These are phyloP conservation scores for Populus trichocarpa DNA, from an alignment of 441 rosid species.

Conservation along the genomic window DNA sequence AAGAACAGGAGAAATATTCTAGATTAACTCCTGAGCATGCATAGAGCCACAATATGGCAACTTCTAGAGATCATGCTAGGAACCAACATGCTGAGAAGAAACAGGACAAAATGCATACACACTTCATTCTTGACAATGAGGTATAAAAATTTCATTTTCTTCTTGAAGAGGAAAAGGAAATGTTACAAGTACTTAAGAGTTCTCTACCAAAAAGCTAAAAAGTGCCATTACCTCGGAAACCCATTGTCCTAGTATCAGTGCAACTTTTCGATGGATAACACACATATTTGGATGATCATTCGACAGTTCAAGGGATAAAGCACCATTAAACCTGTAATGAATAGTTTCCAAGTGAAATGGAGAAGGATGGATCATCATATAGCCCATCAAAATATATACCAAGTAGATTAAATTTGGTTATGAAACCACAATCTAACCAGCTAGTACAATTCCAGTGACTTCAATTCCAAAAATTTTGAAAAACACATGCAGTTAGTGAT, in stretches of 20 bases:
- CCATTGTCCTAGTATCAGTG: conserved; percentile 97
- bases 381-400: neutral
- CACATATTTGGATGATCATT: conserved; percentile 91
- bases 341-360: neutral
- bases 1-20: neutral
- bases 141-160: neutral
- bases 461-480: neutral
- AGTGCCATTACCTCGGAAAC: conserved; percentile 82
- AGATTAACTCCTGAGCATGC: neutral
- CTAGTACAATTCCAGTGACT: neutral
- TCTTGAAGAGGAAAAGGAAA: neutral
- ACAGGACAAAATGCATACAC: neutral
- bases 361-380: neutral
- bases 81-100: neutral
- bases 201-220: conserved; percentile 9
- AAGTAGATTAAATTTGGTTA: neutral
- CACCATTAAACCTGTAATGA: conserved; percentile 86
- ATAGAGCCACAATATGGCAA: conserved; percentile 1
- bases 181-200: neutral
- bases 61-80: neutral
- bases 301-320: conserved; percentile 86
- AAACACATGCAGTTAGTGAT: neutral
- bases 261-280: conserved; percentile 94
- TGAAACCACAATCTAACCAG: neutral
- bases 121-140: neutral